phyloP scores from a whole-genome alignment of 768 basidiomycete genomes.

The Lactifluus hygrophoroides region DNA sequence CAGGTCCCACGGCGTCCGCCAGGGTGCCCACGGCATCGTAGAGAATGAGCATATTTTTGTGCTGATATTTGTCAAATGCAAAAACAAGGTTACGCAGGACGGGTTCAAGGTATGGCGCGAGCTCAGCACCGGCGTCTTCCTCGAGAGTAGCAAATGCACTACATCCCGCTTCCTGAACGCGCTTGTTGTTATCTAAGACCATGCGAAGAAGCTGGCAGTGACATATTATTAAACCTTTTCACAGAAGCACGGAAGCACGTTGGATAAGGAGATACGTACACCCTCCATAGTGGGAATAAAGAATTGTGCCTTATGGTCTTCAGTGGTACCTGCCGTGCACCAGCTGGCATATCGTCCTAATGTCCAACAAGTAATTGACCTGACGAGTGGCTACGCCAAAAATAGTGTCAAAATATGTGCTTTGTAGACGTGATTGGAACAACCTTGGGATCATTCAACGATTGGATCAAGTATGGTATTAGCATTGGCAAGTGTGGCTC shows the following conservation, averaged over 20 bases:
- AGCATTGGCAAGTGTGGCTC: constrained; percentile 92
- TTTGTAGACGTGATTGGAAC: constrained; percentile 11
- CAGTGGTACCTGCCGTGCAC: constrained; percentile 79
- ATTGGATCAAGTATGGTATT: constrained; percentile 86
- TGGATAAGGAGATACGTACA: constrained; percentile 34
- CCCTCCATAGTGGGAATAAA: constrained; percentile 99
- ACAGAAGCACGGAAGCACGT: constrained; percentile 25
- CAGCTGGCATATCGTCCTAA: constrained; percentile 98
- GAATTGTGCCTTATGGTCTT: constrained; percentile 82
- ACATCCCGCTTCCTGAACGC: constrained; percentile 98
- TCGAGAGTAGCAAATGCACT: constrained; percentile 98
- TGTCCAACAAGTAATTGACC: constrained; percentile 99
- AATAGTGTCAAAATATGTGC: constrained; percentile 1
- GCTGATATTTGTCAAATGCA: constrained; percentile 97
- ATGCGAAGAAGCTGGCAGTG: constrained; percentile 79
- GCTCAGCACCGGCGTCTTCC: constrained; percentile 87
- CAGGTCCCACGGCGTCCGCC: constrained; percentile 90
- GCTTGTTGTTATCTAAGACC: constrained; percentile 97
- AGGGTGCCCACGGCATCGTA: constrained; percentile 99
- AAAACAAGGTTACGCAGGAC: constrained; percentile 91
- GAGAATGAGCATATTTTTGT: constrained; percentile 97
- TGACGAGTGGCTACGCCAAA: constrained; percentile 71
- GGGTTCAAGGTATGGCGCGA: constrained; percentile 91
- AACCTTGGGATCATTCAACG: constrained; percentile 87
- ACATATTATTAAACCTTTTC: neutral